Evolutionary conservation across 2,329 filamentous ascomycete species (phyloP).

Genomic region (Mycosphaerella sp.): DNA sequence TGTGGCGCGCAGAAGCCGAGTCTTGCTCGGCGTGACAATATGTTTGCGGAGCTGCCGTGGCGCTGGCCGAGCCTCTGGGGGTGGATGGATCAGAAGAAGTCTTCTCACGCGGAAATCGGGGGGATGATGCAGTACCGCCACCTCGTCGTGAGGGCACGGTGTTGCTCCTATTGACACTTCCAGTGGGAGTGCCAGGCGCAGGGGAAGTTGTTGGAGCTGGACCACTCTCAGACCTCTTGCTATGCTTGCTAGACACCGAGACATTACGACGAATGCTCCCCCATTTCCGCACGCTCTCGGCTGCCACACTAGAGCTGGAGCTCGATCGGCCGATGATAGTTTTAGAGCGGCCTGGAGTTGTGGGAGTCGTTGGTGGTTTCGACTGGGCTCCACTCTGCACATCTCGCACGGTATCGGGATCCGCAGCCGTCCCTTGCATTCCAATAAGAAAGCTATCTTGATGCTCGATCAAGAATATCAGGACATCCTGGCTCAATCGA

Average conservation of each 20-base stretch:
- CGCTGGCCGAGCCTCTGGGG: constrained; percentile 31
- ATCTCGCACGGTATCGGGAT: constrained; percentile 65
- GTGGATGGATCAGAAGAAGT: constrained; percentile 48
- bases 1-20: constrained; percentile 16
- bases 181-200: constrained; percentile 29
- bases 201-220: constrained; percentile 64
- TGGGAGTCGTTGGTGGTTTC: constrained; percentile 43
- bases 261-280: constrained; percentile 78
- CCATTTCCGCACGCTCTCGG: constrained; percentile 77
- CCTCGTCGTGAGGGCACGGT: constrained; percentile 81
- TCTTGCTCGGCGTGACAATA: constrained; percentile 18
- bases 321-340: constrained; percentile 64
- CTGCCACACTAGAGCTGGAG: constrained; percentile 82
- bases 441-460: constrained; percentile 98
- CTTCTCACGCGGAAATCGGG: constrained; percentile 55
- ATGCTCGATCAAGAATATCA: constrained; percentile 97
- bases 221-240: constrained; percentile 64
- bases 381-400: constrained; percentile 62
- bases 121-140: constrained; percentile 58
- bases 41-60: constrained; percentile 1
- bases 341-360: constrained; percentile 43
- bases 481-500: constrained; percentile 87
- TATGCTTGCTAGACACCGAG: constrained; percentile 85
- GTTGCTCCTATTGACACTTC: constrained; percentile 71
- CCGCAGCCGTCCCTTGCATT: constrained; percentile 98